Evolutionary conservation across 768 basidiomycete species (phyloP).

Genomic region (Sporobolomyces phaffii): DNA sequence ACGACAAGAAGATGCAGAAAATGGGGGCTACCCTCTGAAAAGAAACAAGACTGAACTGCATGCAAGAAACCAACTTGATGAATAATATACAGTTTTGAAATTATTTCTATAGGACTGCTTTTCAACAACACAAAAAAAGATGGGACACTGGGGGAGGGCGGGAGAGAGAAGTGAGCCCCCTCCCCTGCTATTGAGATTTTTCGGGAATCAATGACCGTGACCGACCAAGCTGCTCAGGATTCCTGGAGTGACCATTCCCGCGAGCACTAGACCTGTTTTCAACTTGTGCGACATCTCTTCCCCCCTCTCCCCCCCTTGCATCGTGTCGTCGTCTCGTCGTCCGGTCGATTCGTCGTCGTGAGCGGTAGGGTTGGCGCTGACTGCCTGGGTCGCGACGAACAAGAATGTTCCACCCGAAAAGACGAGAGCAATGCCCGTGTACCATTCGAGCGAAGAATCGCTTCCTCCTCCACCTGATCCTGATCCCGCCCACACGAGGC

Average conservation of each 20-base stretch:
- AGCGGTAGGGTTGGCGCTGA: conserved; percentile 35
- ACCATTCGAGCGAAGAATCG: conserved; percentile 45
- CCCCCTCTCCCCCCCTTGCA: conserved; percentile 49
- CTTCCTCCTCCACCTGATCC: conserved; percentile 45
- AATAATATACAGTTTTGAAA: no score
- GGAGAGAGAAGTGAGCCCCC: no score
- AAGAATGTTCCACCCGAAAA: conserved; percentile 90
- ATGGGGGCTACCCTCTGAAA: conserved; percentile 7
- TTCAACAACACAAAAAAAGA: no score
- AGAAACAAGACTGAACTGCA: no score
- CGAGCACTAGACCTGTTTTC: conserved; percentile 56
- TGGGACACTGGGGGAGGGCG: no score
- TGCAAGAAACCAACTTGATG: no score
- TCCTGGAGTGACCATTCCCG: conserved; percentile 69
- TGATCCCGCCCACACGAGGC: conserved; percentile 45
- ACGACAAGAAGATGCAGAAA: conserved; percentile 80
- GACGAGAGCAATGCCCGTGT: conserved; percentile 71
- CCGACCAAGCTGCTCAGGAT: conserved; percentile 58
- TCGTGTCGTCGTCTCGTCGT: conserved; percentile 33
- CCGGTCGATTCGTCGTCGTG: conserved; percentile 45
- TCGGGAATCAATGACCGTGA: conserved; percentile 50
- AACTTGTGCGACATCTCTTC: conserved; percentile 26
- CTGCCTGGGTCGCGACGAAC: conserved; percentile 71
- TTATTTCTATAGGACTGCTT: no score
- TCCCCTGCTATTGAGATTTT: no score